Evolutionary conservation across 2,329 filamentous ascomycete genomes (phyloP).

Genomic region (Sarocladiaceae sp.): DNA sequence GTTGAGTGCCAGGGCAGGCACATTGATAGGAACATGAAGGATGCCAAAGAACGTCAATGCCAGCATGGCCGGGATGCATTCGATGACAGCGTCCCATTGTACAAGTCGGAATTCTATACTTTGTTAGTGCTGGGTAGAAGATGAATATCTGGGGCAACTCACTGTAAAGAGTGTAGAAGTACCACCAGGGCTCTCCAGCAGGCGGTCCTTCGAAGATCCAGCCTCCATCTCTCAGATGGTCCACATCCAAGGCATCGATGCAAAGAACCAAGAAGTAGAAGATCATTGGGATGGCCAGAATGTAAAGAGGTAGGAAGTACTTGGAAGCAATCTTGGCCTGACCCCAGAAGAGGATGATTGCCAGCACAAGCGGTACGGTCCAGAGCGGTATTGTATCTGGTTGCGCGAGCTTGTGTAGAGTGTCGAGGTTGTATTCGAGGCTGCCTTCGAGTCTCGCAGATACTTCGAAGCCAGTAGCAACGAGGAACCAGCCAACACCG

Average conservation of each 20-base stretch:
- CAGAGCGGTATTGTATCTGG: conserved; percentile 76
- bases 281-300: conserved; percentile 69
- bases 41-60: conserved; percentile 97
- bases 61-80: conserved; percentile 90
- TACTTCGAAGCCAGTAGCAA: conserved; percentile 89
- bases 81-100: conserved; percentile 76
- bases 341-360: conserved; percentile 69
- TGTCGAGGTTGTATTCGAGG: conserved; percentile 75
- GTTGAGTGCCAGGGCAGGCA: conserved; percentile 86
- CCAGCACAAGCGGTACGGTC: conserved; percentile 73
- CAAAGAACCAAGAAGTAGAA: conserved; percentile 76
- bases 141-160: conserved; percentile 30
- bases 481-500: conserved; percentile 91
- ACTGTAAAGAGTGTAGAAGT: conserved; percentile 96
- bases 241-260: conserved; percentile 63
- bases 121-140: neutral
- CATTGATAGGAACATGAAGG: conserved; percentile 95
- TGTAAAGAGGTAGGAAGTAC: conserved; percentile 82
- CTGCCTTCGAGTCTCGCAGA: conserved; percentile 84
- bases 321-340: conserved; percentile 76
- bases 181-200: conserved; percentile 88
- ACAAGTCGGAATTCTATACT: conserved; percentile 70
- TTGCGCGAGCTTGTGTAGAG: conserved; percentile 69
- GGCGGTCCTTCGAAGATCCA: conserved; percentile 92
- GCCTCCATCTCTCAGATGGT: conserved; percentile 64